Evolutionary conservation across 2,329 filamentous ascomycete species (phyloP), one percentile per base, ranked within the genome.

Genomic region (Fusarium transvaalense): DNA sequence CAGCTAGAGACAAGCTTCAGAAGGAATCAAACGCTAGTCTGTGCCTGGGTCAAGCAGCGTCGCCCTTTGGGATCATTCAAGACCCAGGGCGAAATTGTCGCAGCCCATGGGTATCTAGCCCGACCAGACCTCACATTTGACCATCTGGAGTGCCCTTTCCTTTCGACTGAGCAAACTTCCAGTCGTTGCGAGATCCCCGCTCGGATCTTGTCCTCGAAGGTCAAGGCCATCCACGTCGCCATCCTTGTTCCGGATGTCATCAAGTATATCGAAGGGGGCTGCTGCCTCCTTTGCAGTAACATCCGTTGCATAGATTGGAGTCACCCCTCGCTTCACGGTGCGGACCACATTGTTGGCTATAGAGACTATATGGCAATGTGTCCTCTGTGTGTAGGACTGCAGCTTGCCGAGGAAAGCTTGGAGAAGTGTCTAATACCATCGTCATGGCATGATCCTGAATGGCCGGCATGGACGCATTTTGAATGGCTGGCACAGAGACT

Each of bases 171-270:
- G 5, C 19, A 4, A 5, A 0, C 1, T 5, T 6, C 7, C 31
- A 6, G 9, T 5, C 2, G 7, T n/a, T 48, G 19, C 19, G 10
- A 48, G 8, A n/a, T 64, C 3, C 39, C 61, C 10, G 29, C 17
- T 0, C 9, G 3, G 13, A 1, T 47, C 3, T 34, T 64, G 10
- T 7, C 10, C 2, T 42, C 19, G 0, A 35, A 6, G 1, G 31
- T n/a, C 5, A 23, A 42, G 5, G 39, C 25, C 23, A 37, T 66
- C 2, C 21, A 57, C 2, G 23, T 56, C 2, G 10, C 3, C 0
- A 13, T 66, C 8, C 29, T 9, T 3, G 41, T 67, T 3, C 63
- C 32, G 6, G 57, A 66, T 17, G 15, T 67, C 0, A 53, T 67
- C 13, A 43, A 15, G 8, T 14, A 52, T 15, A 6, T 53, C 0